phyloP scores from a whole-genome alignment of 2,329 filamentous ascomycete genomes.

The Beauveria bassiana region DNA sequence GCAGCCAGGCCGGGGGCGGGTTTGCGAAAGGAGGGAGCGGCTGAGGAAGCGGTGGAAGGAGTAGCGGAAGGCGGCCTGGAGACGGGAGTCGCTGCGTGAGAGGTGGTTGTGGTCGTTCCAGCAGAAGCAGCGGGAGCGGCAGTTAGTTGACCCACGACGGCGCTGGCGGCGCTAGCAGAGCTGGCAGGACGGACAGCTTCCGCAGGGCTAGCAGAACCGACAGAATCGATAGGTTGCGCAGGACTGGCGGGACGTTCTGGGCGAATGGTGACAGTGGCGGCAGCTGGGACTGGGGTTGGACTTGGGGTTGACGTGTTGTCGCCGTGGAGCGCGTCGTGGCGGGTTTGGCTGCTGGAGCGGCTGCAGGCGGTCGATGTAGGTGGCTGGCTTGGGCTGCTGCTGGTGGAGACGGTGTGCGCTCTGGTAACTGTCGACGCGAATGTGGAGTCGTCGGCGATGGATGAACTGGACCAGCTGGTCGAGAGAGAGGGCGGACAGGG shows the following conservation, averaged over 20 bases:
- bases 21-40: constrained; percentile 36
- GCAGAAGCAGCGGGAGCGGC: not conserved
- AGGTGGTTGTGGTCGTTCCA: not conserved
- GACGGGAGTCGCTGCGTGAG: not conserved
- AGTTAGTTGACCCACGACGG: not conserved
- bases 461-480: constrained; percentile 11
- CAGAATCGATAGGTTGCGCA: too few species aligned
- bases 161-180: not conserved
- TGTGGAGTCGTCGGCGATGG: constrained; percentile 12
- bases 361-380: constrained; percentile 9
- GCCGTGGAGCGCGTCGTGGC: constrained; percentile 4
- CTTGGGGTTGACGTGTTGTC: constrained; percentile 7
- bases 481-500: constrained; percentile 1
- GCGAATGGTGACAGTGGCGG: not conserved
- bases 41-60: constrained; percentile 16
- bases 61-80: not conserved
- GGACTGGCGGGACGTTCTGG: not conserved
- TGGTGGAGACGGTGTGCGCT: constrained; percentile 12
- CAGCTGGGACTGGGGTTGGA: not conserved
- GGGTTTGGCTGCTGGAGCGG: constrained; percentile 9
- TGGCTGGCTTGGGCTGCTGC: constrained; percentile 11
- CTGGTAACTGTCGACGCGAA: constrained; percentile 5
- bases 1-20: constrained; percentile 58
- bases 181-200: too few species aligned
- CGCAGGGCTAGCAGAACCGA: too few species aligned